Base-by-base conservation (phyloP, 2,329 filamentous ascomycete genomes). In the Incumbomyces delicatus region DNA sequence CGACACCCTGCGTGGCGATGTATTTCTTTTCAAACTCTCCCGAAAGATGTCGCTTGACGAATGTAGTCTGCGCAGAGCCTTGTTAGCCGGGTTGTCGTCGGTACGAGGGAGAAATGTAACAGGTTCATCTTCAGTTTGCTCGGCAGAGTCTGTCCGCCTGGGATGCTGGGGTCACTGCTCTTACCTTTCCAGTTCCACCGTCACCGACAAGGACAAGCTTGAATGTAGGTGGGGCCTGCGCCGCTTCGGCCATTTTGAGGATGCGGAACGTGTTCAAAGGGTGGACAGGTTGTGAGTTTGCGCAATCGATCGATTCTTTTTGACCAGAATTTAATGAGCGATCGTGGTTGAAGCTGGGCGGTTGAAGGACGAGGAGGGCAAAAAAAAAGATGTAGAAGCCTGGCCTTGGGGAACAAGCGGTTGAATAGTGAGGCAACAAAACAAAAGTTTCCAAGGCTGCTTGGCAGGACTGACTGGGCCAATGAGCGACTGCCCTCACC, bases 1-100 rank as follows among this genome's bases (percentile, higher is more conserved):
- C 92, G 68, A 98, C 92, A 84, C 92, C 92, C 58, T 98, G 87
- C 51, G 92, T 98, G 63, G 92, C 92, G 71, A 98, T 96, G 77
- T 98, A 98, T 78, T 96, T 98, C 85, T 98, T 98, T 77, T 98
- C 92, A 69, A 98, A 98, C 72, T 98, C 92, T 70, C 92, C 92
- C 67, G 92, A 98, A 81, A 96, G 81, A 76, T 98, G 92, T 67
- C 92, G 92, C 85, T 98, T 98, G 79, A 98, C 92, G 73, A 98
- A 98, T 68, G 92, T 98, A 69, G 92, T 98, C 92, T 98, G 66
- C 58, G 48, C n/a, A 37, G 6, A 44, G 31, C 5, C 6, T 11
- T 46, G 37, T 40, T 13, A 40, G 37, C 13, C 22, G 8, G n/a
- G 22, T 27, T 27, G 22, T n/a, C n/a, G 22, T 27, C 22, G 22